Base-by-base conservation (phyloP, 768 basidiomycete genomes). In the Boletales sp. region DNA sequence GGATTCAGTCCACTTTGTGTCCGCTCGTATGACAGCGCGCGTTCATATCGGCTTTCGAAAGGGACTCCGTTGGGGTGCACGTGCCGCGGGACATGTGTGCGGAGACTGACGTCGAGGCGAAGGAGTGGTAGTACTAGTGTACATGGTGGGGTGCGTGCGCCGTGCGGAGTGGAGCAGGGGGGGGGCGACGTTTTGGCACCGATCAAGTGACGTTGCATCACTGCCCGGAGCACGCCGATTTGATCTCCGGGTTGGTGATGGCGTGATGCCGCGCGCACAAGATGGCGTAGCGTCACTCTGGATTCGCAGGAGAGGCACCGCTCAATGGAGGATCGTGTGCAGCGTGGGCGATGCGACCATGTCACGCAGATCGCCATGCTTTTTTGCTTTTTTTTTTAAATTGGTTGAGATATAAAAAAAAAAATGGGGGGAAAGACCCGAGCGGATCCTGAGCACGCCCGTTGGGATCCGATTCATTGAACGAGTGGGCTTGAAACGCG, bases 1-100 rank as follows among this genome's bases (percentile, higher is more conserved):
- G 21, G 21, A 21, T 21, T 21, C 21, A 14, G 33, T 25, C 21
- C 44, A 31, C 44, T 17, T 46, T 46, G 36, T 37, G 11, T 46
- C 44, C 44, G 36, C 44, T 46, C 11, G 46, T 19, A 19, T 38
- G 37, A 38, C 46, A 46, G 31, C 38, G 28, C 17, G 37, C 21
- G 21, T 46, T 46, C 46, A 46, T 39, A 31, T 38, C 46, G 45
- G 36, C n/a, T 13, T 38, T 46, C 45, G 37, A 37, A 19, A n/a
- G 44, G 18, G 6, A 2, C 4, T 33, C 17, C 32, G 32, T 34
- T 36, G 11, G 5, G 37, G 37, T 37, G 32, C 46, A 37, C 39
- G 46, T 46, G 46, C 28, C 46, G 31, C 25, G 37, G 35, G 30
- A 38, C 46, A 46, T 46, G 46, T 21, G 28, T 33, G n/a, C 18